Evolutionary conservation across 768 basidiomycete species (phyloP).

Genomic region (Auriscalpium vulgare): DNA sequence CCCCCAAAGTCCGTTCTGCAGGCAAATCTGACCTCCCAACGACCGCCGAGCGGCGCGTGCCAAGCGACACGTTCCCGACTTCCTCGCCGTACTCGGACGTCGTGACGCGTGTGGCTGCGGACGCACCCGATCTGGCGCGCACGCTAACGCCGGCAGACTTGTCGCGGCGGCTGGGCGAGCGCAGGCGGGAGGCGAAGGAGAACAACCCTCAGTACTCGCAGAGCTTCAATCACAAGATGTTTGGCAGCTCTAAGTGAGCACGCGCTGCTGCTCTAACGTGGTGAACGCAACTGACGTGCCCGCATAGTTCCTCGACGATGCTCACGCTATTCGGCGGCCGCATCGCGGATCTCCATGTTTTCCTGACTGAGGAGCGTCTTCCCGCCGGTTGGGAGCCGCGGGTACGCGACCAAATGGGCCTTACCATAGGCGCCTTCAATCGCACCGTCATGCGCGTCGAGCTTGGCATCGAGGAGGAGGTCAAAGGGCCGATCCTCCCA

Average conservation of each 20-base stretch:
- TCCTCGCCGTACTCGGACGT: constrained; percentile 3
- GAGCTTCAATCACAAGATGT: constrained; percentile 43
- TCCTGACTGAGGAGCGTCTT: constrained; percentile 64
- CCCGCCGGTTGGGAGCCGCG: constrained; percentile 66
- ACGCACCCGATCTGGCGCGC: constrained; percentile 12
- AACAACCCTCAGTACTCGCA: constrained; percentile 53
- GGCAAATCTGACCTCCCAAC: not conserved
- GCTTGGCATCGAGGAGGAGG: constrained; percentile 24
- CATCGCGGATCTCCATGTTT: constrained; percentile 40
- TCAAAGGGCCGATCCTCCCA: not conserved
- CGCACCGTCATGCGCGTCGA: constrained; percentile 22
- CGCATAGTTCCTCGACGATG: constrained; percentile 49
- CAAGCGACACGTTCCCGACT: not conserved
- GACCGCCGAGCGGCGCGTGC: not conserved
- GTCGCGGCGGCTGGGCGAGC: constrained; percentile 46
- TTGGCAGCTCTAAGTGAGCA: constrained; percentile 61
- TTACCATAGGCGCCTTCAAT: constrained; percentile 56
- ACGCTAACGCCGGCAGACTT: constrained; percentile 51
- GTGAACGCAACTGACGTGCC: not conserved
- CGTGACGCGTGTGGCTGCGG: not conserved
- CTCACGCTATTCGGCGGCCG: constrained; percentile 61
- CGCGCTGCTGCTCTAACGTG: not conserved
- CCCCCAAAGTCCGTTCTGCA: constrained; percentile 9
- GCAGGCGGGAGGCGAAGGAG: constrained; percentile 47
- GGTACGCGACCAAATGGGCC: constrained; percentile 43